Percentiles rank a stretch among this genome's conserved stretches.
Evolutionary conservation across 1,139 yeast species (phyloP).

Genomic region (Yamadazyma oceani): DNA sequence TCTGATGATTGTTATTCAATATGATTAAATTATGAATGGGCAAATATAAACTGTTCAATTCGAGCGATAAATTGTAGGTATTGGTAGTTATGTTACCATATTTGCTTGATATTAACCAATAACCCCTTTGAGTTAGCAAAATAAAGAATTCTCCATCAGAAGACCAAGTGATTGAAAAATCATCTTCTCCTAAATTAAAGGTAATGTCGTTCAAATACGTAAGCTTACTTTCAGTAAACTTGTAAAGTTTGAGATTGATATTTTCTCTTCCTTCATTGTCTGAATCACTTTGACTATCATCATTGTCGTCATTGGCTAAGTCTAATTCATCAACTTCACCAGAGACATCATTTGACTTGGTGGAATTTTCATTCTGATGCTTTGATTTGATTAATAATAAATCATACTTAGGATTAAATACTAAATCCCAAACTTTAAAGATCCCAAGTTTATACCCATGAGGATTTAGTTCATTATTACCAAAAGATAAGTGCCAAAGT

Average conservation of each 20-base stretch:
- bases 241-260: conserved; percentile 7
- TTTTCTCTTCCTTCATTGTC: too few relatives aligned
- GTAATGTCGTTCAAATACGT: conserved; percentile 8
- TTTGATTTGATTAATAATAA: conserved; percentile 18
- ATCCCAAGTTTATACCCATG: conserved; percentile 17
- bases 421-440: conserved; percentile 10
- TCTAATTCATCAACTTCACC: conserved; percentile 1
- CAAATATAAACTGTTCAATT: conserved; percentile 26
- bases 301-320: not conserved
- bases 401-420: conserved; percentile 30
- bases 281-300: not conserved
- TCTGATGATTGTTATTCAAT: conserved; percentile 26
- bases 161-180: conserved; percentile 28
- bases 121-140: conserved; percentile 21
- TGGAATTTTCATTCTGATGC: not conserved
- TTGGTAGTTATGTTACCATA: conserved; percentile 37
- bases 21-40: conserved; percentile 22
- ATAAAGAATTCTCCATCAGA: conserved; percentile 38
- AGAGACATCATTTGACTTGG: conserved; percentile 2
- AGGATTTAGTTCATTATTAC: conserved; percentile 15
- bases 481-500: conserved; percentile 27
- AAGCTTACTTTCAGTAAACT: conserved; percentile 6
- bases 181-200: conserved; percentile 5
- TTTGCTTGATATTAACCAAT: conserved; percentile 37
- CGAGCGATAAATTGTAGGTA: conserved; percentile 26